Evolutionary conservation across 768 basidiomycete genomes (phyloP).

Genomic region (Chalciporus sphaerocephalus): DNA sequence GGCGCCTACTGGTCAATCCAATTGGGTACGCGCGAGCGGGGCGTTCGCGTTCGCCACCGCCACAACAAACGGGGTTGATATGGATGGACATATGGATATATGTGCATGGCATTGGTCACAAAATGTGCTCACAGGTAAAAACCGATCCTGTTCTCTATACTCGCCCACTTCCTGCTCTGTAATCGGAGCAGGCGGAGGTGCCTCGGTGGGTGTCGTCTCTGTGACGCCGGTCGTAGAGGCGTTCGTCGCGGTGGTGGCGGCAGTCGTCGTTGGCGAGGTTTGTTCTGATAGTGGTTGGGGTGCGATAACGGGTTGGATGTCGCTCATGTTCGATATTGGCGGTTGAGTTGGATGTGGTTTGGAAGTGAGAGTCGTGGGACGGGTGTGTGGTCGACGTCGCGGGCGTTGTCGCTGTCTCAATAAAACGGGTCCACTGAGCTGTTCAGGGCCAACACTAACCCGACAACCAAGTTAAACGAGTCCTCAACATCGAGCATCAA

Average conservation of each 20-base stretch:
- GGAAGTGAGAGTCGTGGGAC: background rate
- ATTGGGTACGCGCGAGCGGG: no score
- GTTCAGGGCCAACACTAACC: background rate
- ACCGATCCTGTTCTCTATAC: conserved; percentile 92
- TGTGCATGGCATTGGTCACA: no score
- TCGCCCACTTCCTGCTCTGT: conserved; percentile 93
- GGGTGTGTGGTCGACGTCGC: background rate
- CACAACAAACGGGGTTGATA: no score
- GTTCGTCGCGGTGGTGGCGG: no score
- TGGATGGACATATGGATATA: no score
- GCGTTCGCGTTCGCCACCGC: no score
- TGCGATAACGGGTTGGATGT: conserved; percentile 36
- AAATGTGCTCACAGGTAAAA: conserved; percentile 68
- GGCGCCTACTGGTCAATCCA: no score
- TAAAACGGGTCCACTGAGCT: background rate
- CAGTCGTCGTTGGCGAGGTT: conserved; percentile 30
- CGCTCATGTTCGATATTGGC: conserved; percentile 26
- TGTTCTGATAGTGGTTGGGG: conserved; percentile 39
- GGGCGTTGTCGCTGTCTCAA: background rate
- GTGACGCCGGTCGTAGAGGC: conserved; percentile 1
- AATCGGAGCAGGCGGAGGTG: conserved; percentile 62
- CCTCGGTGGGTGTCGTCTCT: conserved; percentile 36
- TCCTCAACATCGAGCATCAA: background rate
- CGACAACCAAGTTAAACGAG: background rate
- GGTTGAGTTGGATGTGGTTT: background rate